Base-by-base conservation (phyloP, 1,139 yeast species). In the Geotrichum candidum region DNA sequence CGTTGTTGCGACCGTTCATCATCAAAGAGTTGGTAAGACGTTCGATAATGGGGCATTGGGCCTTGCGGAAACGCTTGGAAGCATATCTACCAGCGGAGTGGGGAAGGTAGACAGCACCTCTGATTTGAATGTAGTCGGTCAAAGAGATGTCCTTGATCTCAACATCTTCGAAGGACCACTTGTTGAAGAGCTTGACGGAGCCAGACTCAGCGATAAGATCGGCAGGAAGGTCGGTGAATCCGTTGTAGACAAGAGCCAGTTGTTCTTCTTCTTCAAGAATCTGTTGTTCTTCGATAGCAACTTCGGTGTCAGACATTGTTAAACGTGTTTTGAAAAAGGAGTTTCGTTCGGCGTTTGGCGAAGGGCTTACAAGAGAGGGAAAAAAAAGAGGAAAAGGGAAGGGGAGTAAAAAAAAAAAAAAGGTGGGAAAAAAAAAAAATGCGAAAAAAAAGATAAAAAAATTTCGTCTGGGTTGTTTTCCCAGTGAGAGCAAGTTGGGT, bases 1-100 rank as follows among this genome's bases (percentile, higher is more conserved):
- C 99, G 88, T 95, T 94, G 95, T 94, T 94, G 87, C 99, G 94
- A 85, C 99, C 99, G 88, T 95, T 91, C 99, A 95, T 95, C 99
- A 95, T 95, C 80, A 94, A 86, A 70, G 99, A 89, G 94, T 94
- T 94, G 84, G 99, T 92, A 80, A 94, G 87, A 87, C 99, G 94
- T 87, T 94, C 99, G 75, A 95, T 82, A 80, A 95, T 87, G 78
- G 99, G 99, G 85, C 97, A 92, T 87, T 94, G 98, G 73, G 99
- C 96, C 89, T 95, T 95, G 88, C 98, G 92, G 90, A 95, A 95
- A 84, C 99, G 92, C 90, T 94, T 94, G 84, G 91, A 81, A 77
- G 98, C 99, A 85, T 92, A 95, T 84, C 97, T 92, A 80, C 99
- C 99, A 75, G 99, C 97, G 75, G 98, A 91, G 96, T 95, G 99